Percentiles rank a stretch among this genome's conserved stretches.
Evolutionary conservation across 1,284 basidiomycete genomes (phyloP).

Genomic region (Cystobasidium sp.): DNA sequence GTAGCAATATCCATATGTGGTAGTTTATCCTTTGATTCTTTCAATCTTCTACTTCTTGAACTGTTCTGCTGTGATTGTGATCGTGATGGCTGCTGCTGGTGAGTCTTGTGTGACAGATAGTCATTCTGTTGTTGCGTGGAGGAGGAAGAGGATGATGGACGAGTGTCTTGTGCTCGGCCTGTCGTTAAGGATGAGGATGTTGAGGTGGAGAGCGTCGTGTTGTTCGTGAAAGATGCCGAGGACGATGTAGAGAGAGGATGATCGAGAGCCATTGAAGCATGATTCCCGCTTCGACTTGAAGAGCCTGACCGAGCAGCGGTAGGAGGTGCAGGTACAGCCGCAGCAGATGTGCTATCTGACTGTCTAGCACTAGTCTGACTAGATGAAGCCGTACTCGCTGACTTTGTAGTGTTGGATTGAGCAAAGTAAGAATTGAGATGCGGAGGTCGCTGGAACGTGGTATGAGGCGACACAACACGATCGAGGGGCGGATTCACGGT

Average conservation of each 20-base stretch:
- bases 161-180: no score
- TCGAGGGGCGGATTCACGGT: neutral
- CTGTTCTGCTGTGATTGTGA: neutral
- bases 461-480: no score
- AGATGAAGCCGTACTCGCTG: neutral
- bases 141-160: no score
- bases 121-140: no score
- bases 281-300: neutral
- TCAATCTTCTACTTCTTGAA: constrained; percentile 5
- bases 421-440: constrained; percentile 26
- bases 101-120: neutral
- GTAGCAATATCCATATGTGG: constrained; percentile 61
- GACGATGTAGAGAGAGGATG: neutral
- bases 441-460: constrained; percentile 26
- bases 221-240: no score
- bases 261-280: neutral
- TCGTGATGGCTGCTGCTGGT: neutral
- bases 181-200: no score
- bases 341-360: neutral
- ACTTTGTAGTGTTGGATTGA: neutral
- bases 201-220: no score
- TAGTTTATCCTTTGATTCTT: constrained; percentile 40
- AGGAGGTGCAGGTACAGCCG: neutral
- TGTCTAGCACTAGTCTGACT: neutral
- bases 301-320: neutral